Percentiles rank a stretch among this genome's conserved stretches.
Evolutionary conservation across 495 filamentous ascomycete species (phyloP).

Genomic region (Lindgomyces ingoldianus): DNA sequence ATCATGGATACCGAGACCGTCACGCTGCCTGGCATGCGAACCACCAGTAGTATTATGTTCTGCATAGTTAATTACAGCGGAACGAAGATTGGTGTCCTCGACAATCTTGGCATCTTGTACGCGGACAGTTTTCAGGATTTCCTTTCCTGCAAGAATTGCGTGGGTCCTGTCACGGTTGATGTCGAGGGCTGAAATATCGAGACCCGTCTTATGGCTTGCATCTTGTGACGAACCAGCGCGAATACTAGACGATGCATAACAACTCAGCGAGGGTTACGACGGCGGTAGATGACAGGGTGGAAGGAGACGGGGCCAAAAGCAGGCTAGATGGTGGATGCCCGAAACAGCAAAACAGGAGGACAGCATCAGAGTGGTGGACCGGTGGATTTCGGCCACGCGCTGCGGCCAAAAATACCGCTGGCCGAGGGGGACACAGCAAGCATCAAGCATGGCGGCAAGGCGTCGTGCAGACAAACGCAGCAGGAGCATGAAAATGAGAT

Average conservation of each 20-base stretch:
- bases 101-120: slow-evolving; percentile 68
- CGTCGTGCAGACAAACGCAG: neutral
- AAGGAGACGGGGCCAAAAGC: slow-evolving; percentile 6
- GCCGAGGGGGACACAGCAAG: neutral
- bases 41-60: slow-evolving; percentile 58
- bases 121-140: slow-evolving; percentile 80
- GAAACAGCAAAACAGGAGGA: neutral
- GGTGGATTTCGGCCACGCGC: neutral
- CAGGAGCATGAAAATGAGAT: neutral
- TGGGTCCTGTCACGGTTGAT: slow-evolving; percentile 72
- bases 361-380: neutral
- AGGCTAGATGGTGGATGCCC: neutral
- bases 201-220: slow-evolving; percentile 68
- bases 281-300: slow-evolving; percentile 9
- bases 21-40: slow-evolving; percentile 57
- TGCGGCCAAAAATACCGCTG: neutral
- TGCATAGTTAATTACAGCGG: slow-evolving; percentile 70
- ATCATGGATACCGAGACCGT: slow-evolving; percentile 78
- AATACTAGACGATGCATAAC: slow-evolving; percentile 18
- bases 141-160: slow-evolving; percentile 77
- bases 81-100: slow-evolving; percentile 78
- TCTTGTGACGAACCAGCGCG: slow-evolving; percentile 71
- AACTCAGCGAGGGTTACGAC: slow-evolving; percentile 22
- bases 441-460: neutral
- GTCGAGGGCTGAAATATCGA: slow-evolving; percentile 74